Conservation (phyloP, 345 rosid genomes). For the Lepidium didymum region DNA sequence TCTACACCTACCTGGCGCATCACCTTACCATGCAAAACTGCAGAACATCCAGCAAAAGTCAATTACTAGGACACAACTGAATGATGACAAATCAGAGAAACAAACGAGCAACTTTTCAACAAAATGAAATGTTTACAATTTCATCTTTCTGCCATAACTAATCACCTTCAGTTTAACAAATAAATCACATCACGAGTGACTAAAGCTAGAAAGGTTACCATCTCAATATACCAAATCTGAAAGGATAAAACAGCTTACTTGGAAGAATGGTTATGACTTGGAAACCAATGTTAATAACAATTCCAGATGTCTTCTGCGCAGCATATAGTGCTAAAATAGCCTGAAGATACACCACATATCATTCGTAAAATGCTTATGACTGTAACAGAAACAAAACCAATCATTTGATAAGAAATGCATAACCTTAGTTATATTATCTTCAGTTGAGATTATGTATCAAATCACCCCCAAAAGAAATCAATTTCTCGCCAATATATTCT, state of each 20-base stretch:
- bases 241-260: slow-evolving; percentile 38
- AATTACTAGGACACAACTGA: slow-evolving; percentile 10
- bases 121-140: neutral
- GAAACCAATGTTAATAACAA: slow-evolving; percentile 86
- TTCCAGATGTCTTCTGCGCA: slow-evolving; percentile 70
- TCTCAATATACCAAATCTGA: neutral
- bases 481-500: neutral
- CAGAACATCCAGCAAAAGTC: slow-evolving; percentile 14
- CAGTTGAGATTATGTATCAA: neutral
- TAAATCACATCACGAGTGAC: neutral
- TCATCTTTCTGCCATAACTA: neutral
- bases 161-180: neutral
- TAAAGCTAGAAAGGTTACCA: neutral
- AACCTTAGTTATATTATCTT: neutral
- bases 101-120: neutral
- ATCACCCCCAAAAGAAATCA: neutral
- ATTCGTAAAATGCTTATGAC: neutral
- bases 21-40: slow-evolving; percentile 88
- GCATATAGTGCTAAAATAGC: slow-evolving; percentile 83
- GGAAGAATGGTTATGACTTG: slow-evolving; percentile 86
- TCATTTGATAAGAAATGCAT: neutral
- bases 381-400: neutral
- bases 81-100: neutral
- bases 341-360: slow-evolving; percentile 30
- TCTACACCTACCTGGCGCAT: slow-evolving; percentile 90